A percentile compares a stretch with the other conserved stretches of the same genome.
Evolutionary conservation across 768 basidiomycete genomes (phyloP).

Genomic region (Agaricus subrufescens): DNA sequence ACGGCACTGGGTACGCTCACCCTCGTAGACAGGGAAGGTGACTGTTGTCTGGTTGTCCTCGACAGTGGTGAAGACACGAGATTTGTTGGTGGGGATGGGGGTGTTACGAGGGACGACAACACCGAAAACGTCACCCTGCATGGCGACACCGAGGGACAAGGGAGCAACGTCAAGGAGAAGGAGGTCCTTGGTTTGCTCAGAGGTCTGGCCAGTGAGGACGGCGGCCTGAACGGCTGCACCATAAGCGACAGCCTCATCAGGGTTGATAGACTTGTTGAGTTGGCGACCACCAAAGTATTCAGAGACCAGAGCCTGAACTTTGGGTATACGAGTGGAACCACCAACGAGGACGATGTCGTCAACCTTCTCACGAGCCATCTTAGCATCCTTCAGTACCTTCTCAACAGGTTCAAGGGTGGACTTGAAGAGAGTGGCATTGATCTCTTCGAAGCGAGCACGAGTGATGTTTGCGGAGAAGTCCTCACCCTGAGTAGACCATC

Average conservation of each 20-base stretch:
- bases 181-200: constrained; percentile 97
- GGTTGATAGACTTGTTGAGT: constrained; percentile 99
- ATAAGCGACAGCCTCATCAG: constrained; percentile 99
- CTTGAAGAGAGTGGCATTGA: constrained; percentile 93
- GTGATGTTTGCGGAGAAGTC: constrained; percentile 99
- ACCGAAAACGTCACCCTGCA: constrained; percentile 99
- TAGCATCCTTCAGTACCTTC: constrained; percentile 98
- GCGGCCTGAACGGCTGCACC: constrained; percentile 99
- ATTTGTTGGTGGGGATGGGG: constrained; percentile 99
- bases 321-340: constrained; percentile 99
- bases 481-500: constrained; percentile 55
- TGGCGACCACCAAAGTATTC: constrained; percentile 98
- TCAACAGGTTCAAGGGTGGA: constrained; percentile 98
- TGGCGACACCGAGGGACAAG: constrained; percentile 98
- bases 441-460: constrained; percentile 99
- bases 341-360: constrained; percentile 99
- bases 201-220: constrained; percentile 96
- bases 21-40: constrained; percentile 99
- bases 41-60: constrained; percentile 99
- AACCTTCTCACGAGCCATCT: constrained; percentile 95
- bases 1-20: constrained; percentile 98
- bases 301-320: constrained; percentile 96
- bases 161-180: constrained; percentile 98
- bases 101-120: constrained; percentile 99
- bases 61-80: constrained; percentile 97